A percentile compares a stretch with the other conserved stretches of the same genome.
Evolutionary conservation across 331 rosid species (phyloP).

Genomic region (Rhamnella rubrinervis): DNA sequence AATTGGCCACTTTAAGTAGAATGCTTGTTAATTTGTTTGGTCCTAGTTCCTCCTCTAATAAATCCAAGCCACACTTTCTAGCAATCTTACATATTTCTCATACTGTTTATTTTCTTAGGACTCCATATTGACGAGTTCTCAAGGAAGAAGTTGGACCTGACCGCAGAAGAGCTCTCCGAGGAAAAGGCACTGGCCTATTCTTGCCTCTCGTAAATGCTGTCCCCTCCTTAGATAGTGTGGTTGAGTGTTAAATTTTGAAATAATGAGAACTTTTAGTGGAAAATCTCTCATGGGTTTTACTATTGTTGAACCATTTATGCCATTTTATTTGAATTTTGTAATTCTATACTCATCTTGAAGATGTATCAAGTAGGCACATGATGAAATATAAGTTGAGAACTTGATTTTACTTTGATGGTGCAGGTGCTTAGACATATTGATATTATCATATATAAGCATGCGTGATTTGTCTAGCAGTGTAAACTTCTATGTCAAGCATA

Average conservation of each 20-base stretch:
- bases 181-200: conserved; percentile 92
- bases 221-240: conserved; percentile 3
- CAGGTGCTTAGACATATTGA: too few relatives aligned
- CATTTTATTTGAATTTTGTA: conserved; percentile 26
- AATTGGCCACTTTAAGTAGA: background rate
- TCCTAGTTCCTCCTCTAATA: background rate
- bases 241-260: conserved; percentile 48
- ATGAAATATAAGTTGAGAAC: too few relatives aligned
- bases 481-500: too few relatives aligned
- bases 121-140: conserved; percentile 84
- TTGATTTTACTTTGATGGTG: too few relatives aligned
- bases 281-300: conserved; percentile 30
- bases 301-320: conserved; percentile 17
- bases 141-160: conserved; percentile 83
- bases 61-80: background rate
- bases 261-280: conserved; percentile 47
- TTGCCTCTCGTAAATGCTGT: conserved; percentile 60
- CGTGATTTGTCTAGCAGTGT: too few relatives aligned
- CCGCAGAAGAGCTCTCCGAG: conserved; percentile 82
- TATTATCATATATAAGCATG: too few relatives aligned
- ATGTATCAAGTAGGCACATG: too few relatives aligned
- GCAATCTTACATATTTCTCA: background rate
- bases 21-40: too few relatives aligned
- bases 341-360: background rate
- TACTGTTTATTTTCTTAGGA: conserved; percentile 39